Evolutionary conservation across 2,329 filamentous ascomycete species (phyloP).

Genomic region (Stemphylium vesicarium): DNA sequence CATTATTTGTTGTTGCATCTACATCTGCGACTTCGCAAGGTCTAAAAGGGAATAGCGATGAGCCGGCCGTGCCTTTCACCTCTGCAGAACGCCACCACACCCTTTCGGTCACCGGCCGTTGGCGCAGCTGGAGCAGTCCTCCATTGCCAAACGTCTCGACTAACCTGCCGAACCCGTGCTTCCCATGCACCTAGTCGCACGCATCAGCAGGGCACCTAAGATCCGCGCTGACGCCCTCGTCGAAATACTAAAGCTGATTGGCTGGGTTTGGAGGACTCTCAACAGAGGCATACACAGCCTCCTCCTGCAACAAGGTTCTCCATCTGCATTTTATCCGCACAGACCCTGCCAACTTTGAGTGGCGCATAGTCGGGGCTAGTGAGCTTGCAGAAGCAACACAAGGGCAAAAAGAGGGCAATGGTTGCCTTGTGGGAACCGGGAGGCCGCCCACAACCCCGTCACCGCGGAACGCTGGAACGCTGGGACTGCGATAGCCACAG

Average conservation of each 20-base stretch:
- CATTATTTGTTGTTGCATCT: not conserved
- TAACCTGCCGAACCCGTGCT: not conserved
- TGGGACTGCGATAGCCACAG: slow-evolving; percentile 3
- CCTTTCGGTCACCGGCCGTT: not conserved
- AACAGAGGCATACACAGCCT: slow-evolving; percentile 16
- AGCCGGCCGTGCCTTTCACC: not conserved
- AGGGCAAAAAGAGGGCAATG: slow-evolving; percentile 3
- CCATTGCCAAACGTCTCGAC: not conserved
- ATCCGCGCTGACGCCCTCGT: slow-evolving; percentile 5
- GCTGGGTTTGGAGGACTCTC: slow-evolving; percentile 7
- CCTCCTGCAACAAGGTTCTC: slow-evolving; percentile 7
- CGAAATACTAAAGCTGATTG: slow-evolving; percentile 1
- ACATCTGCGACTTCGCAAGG: not conserved
- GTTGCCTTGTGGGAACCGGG: slow-evolving; percentile 11
- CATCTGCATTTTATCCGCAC: slow-evolving; percentile 2
- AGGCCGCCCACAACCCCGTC: slow-evolving; percentile 14
- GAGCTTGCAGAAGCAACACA: not conserved
- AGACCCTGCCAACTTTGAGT: not conserved
- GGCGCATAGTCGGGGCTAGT: slow-evolving; percentile 4
- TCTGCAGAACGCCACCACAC: not conserved
- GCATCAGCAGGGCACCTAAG: slow-evolving; percentile 3
- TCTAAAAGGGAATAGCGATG: not conserved
- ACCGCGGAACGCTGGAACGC: not conserved
- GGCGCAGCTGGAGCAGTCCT: not conserved
- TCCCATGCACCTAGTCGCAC: slow-evolving; percentile 1